Evolutionary conservation across 768 basidiomycete species (phyloP).

Genomic region (Leccinellum luteum): DNA sequence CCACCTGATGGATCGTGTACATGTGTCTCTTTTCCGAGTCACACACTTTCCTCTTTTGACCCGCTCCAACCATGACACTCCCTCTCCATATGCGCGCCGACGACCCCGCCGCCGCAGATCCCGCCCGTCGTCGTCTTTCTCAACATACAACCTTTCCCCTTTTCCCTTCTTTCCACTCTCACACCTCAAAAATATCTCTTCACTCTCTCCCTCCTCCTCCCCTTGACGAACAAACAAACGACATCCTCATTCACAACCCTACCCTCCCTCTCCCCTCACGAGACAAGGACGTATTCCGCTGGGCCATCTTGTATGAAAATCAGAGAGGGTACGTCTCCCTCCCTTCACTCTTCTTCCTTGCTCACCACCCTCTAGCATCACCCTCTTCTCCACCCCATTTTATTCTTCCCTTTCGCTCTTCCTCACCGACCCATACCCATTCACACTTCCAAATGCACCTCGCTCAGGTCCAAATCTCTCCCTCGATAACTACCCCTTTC

Average conservation of each 20-base stretch:
- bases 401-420: slow-evolving; percentile 71
- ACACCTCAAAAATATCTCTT: neutral
- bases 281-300: slow-evolving; percentile 58
- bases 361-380: slow-evolving; percentile 42
- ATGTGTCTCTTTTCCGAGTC: neutral
- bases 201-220: neutral
- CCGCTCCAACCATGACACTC: slow-evolving; percentile 22
- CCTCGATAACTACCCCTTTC: slow-evolving; percentile 65
- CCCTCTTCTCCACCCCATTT: slow-evolving; percentile 67
- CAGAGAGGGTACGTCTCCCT: slow-evolving; percentile 63
- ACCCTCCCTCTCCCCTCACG: slow-evolving; percentile 25
- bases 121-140: slow-evolving; percentile 46
- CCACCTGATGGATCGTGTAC: slow-evolving; percentile 16
- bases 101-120: slow-evolving; percentile 41
- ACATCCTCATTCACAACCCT: slow-evolving; percentile 34
- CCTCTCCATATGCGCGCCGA: slow-evolving; percentile 41
- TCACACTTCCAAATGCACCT: slow-evolving; percentile 54
- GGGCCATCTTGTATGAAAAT: slow-evolving; percentile 81
- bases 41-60: slow-evolving; percentile 3
- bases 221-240: slow-evolving; percentile 1
- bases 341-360: neutral
- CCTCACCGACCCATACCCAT: slow-evolving; percentile 70
- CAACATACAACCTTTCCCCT: slow-evolving; percentile 34
- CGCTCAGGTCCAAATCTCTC: slow-evolving; percentile 53
- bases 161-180: slow-evolving; percentile 34